phyloP scores from a whole-genome alignment of 2,329 filamentous ascomycete species.

The Colletotrichum camelliae region DNA sequence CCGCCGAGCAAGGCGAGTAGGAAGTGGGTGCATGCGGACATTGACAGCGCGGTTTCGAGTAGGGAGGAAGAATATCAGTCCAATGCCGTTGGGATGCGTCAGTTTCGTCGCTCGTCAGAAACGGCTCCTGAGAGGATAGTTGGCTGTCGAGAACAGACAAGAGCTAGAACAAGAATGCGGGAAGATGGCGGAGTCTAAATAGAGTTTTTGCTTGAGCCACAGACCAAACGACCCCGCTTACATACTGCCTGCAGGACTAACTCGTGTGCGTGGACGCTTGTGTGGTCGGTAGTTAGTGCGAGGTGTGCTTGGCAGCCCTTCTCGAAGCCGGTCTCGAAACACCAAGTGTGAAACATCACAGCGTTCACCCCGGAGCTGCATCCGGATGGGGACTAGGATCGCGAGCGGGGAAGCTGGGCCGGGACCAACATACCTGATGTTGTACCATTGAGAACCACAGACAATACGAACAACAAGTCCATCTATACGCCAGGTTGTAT shows the following conservation, averaged over 20 bases:
- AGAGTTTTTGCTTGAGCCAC: constrained; percentile 10
- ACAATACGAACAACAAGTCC: neutral
- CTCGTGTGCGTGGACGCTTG: neutral
- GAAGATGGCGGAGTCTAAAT: constrained; percentile 2
- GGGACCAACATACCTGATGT: neutral
- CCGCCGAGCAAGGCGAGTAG: neutral
- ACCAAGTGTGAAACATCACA: constrained; percentile 15
- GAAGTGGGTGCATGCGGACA: neutral
- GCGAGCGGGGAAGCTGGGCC: neutral
- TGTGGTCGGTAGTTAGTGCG: neutral
- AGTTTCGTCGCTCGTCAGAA: neutral
- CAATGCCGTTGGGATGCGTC: neutral
- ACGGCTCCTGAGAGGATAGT: neutral
- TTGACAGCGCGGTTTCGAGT: neutral
- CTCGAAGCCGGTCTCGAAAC: constrained; percentile 18
- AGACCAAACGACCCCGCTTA: neutral
- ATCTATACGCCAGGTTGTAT: neutral
- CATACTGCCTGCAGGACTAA: neutral
- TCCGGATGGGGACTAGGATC: constrained; percentile 1
- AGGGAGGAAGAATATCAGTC: neutral
- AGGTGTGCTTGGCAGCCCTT: neutral
- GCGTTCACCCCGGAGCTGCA: constrained; percentile 5
- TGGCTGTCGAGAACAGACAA: neutral
- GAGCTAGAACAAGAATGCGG: neutral
- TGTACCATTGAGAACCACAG: neutral